Percentiles rank a stretch among this genome's conserved stretches.
phyloP scores from a whole-genome alignment of 441 rosid genomes.

The Jatropha podagrica region DNA sequence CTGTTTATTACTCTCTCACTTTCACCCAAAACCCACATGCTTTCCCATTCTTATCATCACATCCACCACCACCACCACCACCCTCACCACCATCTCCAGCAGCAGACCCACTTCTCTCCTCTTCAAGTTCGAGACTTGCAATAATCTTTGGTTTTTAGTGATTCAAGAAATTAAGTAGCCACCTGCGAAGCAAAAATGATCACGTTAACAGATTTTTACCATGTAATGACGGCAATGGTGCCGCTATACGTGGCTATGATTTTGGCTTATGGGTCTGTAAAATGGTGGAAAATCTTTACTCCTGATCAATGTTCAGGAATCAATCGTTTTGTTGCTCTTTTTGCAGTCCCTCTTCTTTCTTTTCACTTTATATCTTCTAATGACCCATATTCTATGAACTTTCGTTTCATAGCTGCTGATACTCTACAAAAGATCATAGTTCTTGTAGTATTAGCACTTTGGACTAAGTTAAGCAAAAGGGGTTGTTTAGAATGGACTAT shows the following conservation, averaged over 20 bases:
- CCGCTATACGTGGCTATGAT: constrained; percentile 83
- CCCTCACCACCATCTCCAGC: background rate
- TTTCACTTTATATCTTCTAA: constrained; percentile 67
- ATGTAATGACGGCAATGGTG: constrained; percentile 79
- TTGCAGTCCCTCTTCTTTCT: constrained; percentile 71
- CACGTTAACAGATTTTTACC: constrained; percentile 56
- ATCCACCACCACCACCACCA: constrained; percentile 21
- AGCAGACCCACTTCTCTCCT: background rate
- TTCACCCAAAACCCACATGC: constrained; percentile 45
- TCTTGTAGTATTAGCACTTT: constrained; percentile 38
- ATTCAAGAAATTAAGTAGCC: background rate
- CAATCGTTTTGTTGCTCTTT: constrained; percentile 75
- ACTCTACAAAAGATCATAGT: constrained; percentile 61
- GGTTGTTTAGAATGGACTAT: constrained; percentile 73
- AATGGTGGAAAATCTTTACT: constrained; percentile 79
- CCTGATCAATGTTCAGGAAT: constrained; percentile 81
- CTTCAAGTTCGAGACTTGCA: constrained; percentile 3
- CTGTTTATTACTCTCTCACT: constrained; percentile 24
- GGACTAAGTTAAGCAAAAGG: constrained; percentile 45
- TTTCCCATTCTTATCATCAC: constrained; percentile 27
- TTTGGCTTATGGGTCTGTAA: constrained; percentile 70
- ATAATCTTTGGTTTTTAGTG: background rate
- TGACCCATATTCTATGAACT: constrained; percentile 60
- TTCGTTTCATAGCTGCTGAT: constrained; percentile 72
- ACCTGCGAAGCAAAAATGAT: constrained; percentile 39